phyloP scores from a whole-genome alignment of 164 flowering plant genomes.

The Sedum album region DNA sequence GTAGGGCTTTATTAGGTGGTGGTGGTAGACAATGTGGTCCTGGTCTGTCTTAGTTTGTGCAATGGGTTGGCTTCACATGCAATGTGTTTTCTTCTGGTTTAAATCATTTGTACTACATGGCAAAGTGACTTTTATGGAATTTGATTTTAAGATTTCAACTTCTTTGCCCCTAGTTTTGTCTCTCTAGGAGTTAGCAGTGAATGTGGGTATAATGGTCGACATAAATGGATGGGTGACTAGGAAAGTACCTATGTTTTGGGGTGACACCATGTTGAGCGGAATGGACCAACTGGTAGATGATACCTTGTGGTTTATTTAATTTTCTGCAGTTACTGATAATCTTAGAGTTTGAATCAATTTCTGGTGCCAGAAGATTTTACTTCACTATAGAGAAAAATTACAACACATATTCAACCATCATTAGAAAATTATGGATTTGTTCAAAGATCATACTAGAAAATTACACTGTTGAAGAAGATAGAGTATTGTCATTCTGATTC shows the following conservation, averaged over 20 bases:
- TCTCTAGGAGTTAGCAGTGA: not conserved
- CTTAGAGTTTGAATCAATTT: not conserved
- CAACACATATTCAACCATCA: not conserved
- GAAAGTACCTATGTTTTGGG: not conserved
- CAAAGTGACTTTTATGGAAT: not conserved
- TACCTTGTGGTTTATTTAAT: not conserved
- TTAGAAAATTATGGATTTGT: slow-evolving; percentile 42
- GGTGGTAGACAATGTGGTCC: not conserved
- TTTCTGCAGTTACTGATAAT: not conserved
- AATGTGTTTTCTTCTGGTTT: not conserved
- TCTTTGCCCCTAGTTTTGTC: not conserved
- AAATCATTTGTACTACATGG: not conserved
- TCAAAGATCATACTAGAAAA: no score
- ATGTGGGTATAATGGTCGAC: slow-evolving; percentile 1
- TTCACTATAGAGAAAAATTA: not conserved
- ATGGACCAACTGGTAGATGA: not conserved
- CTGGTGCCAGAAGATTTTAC: slow-evolving; percentile 1
- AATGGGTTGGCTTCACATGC: slow-evolving; percentile 2
- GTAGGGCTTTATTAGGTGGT: not conserved
- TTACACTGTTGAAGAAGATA: no score
- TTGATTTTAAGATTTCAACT: not conserved
- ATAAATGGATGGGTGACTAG: slow-evolving; percentile 1
- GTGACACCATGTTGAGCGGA: not conserved
- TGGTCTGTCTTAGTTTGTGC: not conserved
- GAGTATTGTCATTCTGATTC: no score